A percentile compares a stretch with the other conserved stretches of the same genome.
Conservation (phyloP, 805 yeast genomes). For the Kazachstania taianensis region DNA sequence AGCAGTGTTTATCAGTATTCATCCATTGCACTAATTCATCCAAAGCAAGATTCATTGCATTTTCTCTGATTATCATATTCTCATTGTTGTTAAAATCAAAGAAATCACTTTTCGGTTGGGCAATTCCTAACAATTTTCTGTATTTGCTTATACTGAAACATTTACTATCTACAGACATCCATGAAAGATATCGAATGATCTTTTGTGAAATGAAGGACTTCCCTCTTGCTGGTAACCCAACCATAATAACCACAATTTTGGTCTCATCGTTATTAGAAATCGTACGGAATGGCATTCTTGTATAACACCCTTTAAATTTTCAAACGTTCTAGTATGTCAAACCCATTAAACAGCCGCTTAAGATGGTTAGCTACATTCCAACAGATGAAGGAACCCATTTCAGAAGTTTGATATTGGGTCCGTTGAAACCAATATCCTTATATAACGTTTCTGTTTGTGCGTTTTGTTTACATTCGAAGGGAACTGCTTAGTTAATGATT, state of each 20-base stretch:
- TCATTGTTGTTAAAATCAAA: constrained; percentile 59
- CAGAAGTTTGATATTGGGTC: too few species aligned
- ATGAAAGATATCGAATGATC: constrained; percentile 80
- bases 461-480: too few species aligned
- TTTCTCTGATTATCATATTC: constrained; percentile 51
- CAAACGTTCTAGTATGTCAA: too few species aligned
- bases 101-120: constrained; percentile 54
- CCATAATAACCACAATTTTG: constrained; percentile 80
- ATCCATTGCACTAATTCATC: constrained; percentile 80
- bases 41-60: constrained; percentile 65
- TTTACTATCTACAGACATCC: constrained; percentile 82
- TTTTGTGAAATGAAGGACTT: constrained; percentile 92
- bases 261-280: constrained; percentile 42
- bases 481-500: too few species aligned
- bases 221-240: constrained; percentile 85
- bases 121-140: constrained; percentile 51
- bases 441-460: too few species aligned
- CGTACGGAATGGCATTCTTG: constrained; percentile 21
- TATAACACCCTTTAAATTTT: too few species aligned
- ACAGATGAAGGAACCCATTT: too few species aligned
- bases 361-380: too few species aligned
- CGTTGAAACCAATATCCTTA: too few species aligned
- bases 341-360: too few species aligned
- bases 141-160: constrained; percentile 86
- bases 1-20: constrained; percentile 36